Percentiles rank a stretch among this genome's conserved stretches.
These are phyloP conservation scores for Geotrichum europaeum DNA, from an alignment of 1,139 yeast genomes.

Conservation along the genomic window DNA sequence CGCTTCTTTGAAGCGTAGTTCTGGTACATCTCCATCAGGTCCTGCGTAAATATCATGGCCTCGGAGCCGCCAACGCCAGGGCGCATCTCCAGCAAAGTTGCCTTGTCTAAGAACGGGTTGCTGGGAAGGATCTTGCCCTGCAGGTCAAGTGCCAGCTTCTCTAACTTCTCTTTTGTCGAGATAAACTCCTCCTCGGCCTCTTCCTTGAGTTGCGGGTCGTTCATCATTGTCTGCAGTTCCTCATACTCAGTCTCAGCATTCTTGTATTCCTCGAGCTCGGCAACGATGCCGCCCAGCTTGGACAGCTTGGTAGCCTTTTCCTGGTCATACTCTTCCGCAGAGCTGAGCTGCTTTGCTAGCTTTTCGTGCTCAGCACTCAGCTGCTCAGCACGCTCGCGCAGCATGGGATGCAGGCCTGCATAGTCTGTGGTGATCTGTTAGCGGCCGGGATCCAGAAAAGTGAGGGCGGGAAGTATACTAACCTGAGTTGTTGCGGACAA, in stretches of 20 bases:
- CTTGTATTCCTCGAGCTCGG: slow-evolving; percentile 46
- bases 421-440: background rate
- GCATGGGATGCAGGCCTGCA: slow-evolving; percentile 47
- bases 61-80: slow-evolving; percentile 98
- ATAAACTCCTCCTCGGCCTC: slow-evolving; percentile 47
- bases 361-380: slow-evolving; percentile 46
- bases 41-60: slow-evolving; percentile 79
- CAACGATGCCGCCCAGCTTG: slow-evolving; percentile 48
- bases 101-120: slow-evolving; percentile 66
- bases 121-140: slow-evolving; percentile 64
- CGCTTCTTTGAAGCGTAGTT: slow-evolving; percentile 57
- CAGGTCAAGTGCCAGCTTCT: slow-evolving; percentile 39
- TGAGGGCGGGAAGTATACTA: background rate
- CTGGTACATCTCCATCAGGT: slow-evolving; percentile 73
- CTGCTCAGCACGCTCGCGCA: slow-evolving; percentile 55
- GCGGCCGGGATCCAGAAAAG: background rate
- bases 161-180: slow-evolving; percentile 29
- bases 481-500: background rate
- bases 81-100: slow-evolving; percentile 76
- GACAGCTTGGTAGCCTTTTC: slow-evolving; percentile 54
- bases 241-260: slow-evolving; percentile 29
- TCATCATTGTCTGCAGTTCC: slow-evolving; percentile 35
- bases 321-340: slow-evolving; percentile 45
- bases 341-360: slow-evolving; percentile 45
- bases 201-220: slow-evolving; percentile 36